phyloP scores from a whole-genome alignment of 2,329 filamentous ascomycete species.

The Exophiala spinifera region DNA sequence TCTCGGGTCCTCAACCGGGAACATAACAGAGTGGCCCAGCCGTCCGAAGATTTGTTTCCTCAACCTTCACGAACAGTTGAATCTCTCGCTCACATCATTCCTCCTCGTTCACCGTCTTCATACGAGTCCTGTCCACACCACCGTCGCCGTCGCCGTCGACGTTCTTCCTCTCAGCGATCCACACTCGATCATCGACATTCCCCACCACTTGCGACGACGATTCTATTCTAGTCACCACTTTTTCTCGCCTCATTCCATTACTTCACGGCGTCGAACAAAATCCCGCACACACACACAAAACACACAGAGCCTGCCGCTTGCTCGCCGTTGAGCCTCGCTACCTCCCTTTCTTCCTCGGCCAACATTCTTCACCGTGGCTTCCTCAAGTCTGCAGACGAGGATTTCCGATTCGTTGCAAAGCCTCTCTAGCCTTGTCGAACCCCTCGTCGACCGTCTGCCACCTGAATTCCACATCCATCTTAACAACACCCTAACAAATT shows the following conservation, averaged over 20 bases:
- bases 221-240: slow-evolving; percentile 5
- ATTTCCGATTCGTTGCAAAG: slow-evolving; percentile 15
- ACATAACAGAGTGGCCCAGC: neutral
- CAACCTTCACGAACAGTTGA: neutral
- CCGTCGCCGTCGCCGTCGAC: neutral
- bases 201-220: slow-evolving; percentile 2
- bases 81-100: neutral
- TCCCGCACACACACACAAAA: slow-evolving; percentile 8
- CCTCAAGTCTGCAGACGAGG: slow-evolving; percentile 26
- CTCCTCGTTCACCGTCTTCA: neutral
- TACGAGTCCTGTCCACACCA: too few species aligned
- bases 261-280: neutral
- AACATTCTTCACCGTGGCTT: slow-evolving; percentile 26
- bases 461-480: slow-evolving; percentile 15
- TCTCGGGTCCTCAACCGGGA: neutral
- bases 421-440: slow-evolving; percentile 17
- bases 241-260: neutral
- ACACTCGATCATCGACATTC: neutral
- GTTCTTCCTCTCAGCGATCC: neutral
- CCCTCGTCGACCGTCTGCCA: slow-evolving; percentile 17
- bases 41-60: neutral
- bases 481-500: slow-evolving; percentile 17
- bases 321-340: neutral
- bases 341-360: neutral
- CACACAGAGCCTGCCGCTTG: slow-evolving; percentile 1